phyloP scores from a whole-genome alignment of 768 basidiomycete species.

The Tremella fuciformis region DNA sequence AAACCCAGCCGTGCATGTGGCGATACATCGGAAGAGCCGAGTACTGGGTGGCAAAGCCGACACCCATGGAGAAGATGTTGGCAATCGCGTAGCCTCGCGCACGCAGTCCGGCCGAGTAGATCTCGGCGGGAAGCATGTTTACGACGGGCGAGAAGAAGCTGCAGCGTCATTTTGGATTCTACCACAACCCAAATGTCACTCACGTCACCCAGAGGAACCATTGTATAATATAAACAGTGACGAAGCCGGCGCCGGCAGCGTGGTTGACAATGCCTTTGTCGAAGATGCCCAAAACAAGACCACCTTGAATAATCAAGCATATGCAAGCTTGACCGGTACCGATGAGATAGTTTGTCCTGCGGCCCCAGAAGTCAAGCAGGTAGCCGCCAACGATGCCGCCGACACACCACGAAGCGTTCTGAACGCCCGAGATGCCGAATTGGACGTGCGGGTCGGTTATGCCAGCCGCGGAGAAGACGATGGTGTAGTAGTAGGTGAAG shows the following conservation, averaged over 20 bases:
- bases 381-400: conserved; percentile 39
- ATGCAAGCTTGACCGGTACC: conserved; percentile 28
- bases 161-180: not conserved
- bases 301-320: conserved; percentile 32
- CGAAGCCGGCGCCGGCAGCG: conserved; percentile 34
- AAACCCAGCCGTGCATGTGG: conserved; percentile 34
- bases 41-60: conserved; percentile 37
- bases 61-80: conserved; percentile 37
- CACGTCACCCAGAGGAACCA: conserved; percentile 40
- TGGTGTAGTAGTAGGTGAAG: conserved; percentile 31
- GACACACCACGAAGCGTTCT: conserved; percentile 36
- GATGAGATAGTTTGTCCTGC: conserved; percentile 36
- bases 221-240: conserved; percentile 31
- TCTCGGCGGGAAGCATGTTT: conserved; percentile 38
- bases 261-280: conserved; percentile 33
- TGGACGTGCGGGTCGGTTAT: conserved; percentile 35
- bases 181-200: conserved; percentile 22
- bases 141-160: conserved; percentile 20
- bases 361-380: conserved; percentile 34
- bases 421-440: conserved; percentile 33
- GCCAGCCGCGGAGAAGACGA: conserved; percentile 25
- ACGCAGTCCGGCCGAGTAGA: conserved; percentile 35
- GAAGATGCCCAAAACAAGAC: conserved; percentile 26
- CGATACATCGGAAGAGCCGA: conserved; percentile 38
- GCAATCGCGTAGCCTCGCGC: conserved; percentile 36